Conservation (phyloP, 2,329 filamentous ascomycete species). For the Zopfia rhizophila region DNA sequence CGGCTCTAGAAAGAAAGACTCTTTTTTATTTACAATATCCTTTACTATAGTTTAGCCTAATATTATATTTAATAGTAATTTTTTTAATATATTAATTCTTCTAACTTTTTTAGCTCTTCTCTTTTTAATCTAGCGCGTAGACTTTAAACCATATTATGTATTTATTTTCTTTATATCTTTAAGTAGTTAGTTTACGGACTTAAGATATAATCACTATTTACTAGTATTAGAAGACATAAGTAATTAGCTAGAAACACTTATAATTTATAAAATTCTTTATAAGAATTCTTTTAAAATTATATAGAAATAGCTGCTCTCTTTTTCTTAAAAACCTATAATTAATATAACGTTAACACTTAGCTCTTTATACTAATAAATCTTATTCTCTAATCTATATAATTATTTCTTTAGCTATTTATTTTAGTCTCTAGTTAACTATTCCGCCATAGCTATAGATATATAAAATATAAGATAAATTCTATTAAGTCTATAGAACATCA, state of each 20-base stretch:
- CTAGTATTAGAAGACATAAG: conserved; percentile 1
- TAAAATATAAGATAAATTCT: no score
- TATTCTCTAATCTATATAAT: conserved; percentile 3
- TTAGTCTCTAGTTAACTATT: background rate
- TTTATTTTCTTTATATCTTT: conserved; percentile 3
- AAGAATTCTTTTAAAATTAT: conserved; percentile 5
- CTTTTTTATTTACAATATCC: no score
- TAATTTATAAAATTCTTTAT: background rate
- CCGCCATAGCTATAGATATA: conserved; percentile 1
- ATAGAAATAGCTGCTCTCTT: conserved; percentile 3
- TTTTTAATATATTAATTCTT: no score
- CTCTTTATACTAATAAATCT: conserved; percentile 2
- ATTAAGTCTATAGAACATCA: no score
- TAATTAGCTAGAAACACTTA: conserved; percentile 3
- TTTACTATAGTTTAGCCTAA: no score
- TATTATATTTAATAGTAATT: no score
- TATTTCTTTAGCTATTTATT: conserved; percentile 5
- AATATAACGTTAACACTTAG: conserved; percentile 1
- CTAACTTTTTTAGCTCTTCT: no score
- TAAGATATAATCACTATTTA: conserved; percentile 1
- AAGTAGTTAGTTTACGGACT: background rate
- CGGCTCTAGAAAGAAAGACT: no score
- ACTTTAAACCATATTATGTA: background rate
- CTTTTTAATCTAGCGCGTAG: conserved; percentile 1
- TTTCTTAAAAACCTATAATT: background rate